phyloP scores from a whole-genome alignment of 176 grass and related monocot genomes.

The Tillandsia fasciculata region DNA sequence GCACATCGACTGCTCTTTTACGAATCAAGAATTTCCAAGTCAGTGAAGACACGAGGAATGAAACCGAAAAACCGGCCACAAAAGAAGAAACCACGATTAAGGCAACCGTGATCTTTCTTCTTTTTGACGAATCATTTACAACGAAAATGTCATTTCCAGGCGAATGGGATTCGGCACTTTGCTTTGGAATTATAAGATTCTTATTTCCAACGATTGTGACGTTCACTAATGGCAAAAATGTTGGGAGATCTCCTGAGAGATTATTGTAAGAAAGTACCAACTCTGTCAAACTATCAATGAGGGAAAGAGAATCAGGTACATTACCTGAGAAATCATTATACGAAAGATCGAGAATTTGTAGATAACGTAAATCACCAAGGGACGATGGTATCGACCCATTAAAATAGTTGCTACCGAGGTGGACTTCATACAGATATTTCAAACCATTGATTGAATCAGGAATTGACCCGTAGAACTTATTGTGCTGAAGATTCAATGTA shows the following conservation, averaged over 20 bases:
- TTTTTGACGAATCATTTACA: no score
- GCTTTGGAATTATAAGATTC: neutral
- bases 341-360: constrained; percentile 89
- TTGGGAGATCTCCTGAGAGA: constrained; percentile 42
- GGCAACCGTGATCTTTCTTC: no score
- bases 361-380: neutral
- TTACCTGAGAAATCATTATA: constrained; percentile 44
- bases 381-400: constrained; percentile 33
- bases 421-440: constrained; percentile 25
- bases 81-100: no score
- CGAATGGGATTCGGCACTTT: no score
- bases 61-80: no score
- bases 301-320: constrained; percentile 8
- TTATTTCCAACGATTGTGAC: constrained; percentile 30
- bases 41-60: no score
- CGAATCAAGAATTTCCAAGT: no score
- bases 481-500: constrained; percentile 39
- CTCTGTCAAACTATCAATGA: constrained; percentile 19
- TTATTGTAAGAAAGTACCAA: constrained; percentile 56
- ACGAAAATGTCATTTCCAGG: neutral
- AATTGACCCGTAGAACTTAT: constrained; percentile 36
- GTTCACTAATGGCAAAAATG: neutral
- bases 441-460: constrained; percentile 21
- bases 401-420: constrained; percentile 49
- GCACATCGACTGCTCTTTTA: no score